A percentile compares a stretch with the other conserved stretches of the same genome.
Evolutionary conservation across 768 basidiomycete genomes (phyloP).

Genomic region (Boletellus sp.): DNA sequence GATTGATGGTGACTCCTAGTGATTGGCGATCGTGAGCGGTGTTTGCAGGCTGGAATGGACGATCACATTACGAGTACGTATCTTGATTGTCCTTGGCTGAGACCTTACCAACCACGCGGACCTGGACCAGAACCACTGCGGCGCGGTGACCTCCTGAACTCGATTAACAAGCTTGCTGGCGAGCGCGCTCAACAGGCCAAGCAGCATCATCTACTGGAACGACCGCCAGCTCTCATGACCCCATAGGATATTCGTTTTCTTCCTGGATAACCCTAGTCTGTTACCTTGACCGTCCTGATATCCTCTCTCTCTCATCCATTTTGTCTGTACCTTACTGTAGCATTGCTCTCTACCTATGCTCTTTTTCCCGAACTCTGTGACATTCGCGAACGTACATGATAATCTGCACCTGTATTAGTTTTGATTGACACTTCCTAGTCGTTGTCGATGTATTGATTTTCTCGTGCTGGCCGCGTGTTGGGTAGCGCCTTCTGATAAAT

Average conservation of each 20-base stretch:
- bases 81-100: background rate
- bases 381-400: slow-evolving; percentile 1
- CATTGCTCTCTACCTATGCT: slow-evolving; percentile 5
- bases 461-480: background rate
- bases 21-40: slow-evolving; percentile 83
- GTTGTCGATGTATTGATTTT: background rate
- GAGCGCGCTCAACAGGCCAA: slow-evolving; percentile 45
- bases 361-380: background rate
- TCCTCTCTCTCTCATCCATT: slow-evolving; percentile 2
- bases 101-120: background rate
- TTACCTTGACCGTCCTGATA: slow-evolving; percentile 11
- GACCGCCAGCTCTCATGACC: slow-evolving; percentile 32
- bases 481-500: background rate
- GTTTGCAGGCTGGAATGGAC: slow-evolving; percentile 76
- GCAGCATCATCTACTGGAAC: slow-evolving; percentile 30
- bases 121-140: slow-evolving; percentile 62
- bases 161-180: slow-evolving; percentile 75
- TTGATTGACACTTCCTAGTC: background rate
- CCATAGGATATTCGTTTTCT: slow-evolving; percentile 10
- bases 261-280: slow-evolving; percentile 3
- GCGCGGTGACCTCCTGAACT: slow-evolving; percentile 73
- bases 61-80: slow-evolving; percentile 78
- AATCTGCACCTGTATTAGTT: slow-evolving; percentile 7
- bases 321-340: slow-evolving; percentile 14
- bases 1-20: slow-evolving; percentile 41